Evolutionary conservation across 2,329 filamentous ascomycete species (phyloP).

Genomic region (Plectosphaerella sp.): DNA sequence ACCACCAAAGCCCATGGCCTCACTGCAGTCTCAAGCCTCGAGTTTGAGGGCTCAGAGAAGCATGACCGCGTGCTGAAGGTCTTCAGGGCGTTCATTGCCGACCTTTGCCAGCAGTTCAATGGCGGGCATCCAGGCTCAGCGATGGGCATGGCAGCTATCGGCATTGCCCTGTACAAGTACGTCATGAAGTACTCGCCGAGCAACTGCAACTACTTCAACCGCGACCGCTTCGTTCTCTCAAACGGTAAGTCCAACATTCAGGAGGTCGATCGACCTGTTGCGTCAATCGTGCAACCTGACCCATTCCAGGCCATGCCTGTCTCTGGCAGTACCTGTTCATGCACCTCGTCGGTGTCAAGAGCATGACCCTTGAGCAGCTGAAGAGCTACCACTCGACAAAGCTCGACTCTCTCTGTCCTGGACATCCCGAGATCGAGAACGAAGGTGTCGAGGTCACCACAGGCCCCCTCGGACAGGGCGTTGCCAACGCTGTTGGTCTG

Average conservation of each 20-base stretch:
- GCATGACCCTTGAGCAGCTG: slow-evolving; percentile 52
- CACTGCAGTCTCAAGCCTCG: neutral
- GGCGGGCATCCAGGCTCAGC: slow-evolving; percentile 61
- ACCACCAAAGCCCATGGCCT: slow-evolving; percentile 4
- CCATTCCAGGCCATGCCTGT: slow-evolving; percentile 38
- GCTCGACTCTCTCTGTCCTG: slow-evolving; percentile 46
- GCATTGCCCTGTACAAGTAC: slow-evolving; percentile 57
- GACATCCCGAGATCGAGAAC: slow-evolving; percentile 54
- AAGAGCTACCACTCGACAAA: slow-evolving; percentile 45
- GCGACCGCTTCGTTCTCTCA: slow-evolving; percentile 59
- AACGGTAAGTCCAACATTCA: slow-evolving; percentile 34
- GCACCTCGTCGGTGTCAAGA: slow-evolving; percentile 47
- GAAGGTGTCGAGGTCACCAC: slow-evolving; percentile 56
- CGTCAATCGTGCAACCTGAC: neutral
- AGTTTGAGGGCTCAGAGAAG: slow-evolving; percentile 7
- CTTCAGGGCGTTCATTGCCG: slow-evolving; percentile 60
- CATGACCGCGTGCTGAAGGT: slow-evolving; percentile 44
- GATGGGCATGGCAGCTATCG: slow-evolving; percentile 59
- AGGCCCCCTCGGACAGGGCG: slow-evolving; percentile 53
- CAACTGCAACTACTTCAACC: slow-evolving; percentile 54
- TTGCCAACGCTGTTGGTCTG: slow-evolving; percentile 57
- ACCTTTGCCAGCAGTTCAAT: slow-evolving; percentile 66
- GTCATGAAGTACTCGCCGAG: slow-evolving; percentile 55
- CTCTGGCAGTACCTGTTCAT: slow-evolving; percentile 51
- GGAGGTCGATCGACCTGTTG: no score